Base-by-base conservation (phyloP, 1,284 basidiomycete genomes). In the Ustilago crameri region DNA sequence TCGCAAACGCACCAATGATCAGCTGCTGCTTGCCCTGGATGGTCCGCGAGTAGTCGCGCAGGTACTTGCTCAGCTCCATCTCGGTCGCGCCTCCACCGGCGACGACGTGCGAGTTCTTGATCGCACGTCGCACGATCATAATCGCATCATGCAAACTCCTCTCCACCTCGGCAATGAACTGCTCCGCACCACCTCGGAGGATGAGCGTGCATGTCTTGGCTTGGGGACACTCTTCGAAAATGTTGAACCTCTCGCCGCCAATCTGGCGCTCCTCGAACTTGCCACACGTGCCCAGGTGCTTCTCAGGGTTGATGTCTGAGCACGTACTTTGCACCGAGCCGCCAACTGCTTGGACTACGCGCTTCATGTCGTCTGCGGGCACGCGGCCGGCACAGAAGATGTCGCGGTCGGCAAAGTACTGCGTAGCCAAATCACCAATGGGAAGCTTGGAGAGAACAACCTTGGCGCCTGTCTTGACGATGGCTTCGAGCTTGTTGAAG, bases 371-470 rank as follows among this genome's bases (percentile, higher is more conserved):
- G 49, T 89, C 93, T 3, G 90, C 89, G 23, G 91, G 88, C 26
- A 99, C 96, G 63, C 96, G 92, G 50, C 96, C 96, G 57, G 96
- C 96, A 77, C 96, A 98, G 88, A 99, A 99, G 81, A 99, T 98
- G 83, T 97, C 91, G 45, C 96, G 90, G 86, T 98, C 96, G 46
- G 96, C 95, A 84, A 99, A 99, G 91, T 95, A 99, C 83, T 98
- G 96, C 3, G 96, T 98, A 4, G 96, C 96, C 45, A 99, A 87
- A 86, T 99, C 96, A 44, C 96, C 96, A 77, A 98, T 98, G 8
- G 96, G 96, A 23, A 99, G 88, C 85, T 98, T 97, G 85, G 94
- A 97, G 57, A 99, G 88, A 23, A 99, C 95, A 60, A 99, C 93
- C 84, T 96, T 95, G 43, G 96, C 96, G 30, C 95, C 96, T 0